phyloP scores from a whole-genome alignment of 192 early-diverging fungal genomes.

The Backusella westeae region DNA sequence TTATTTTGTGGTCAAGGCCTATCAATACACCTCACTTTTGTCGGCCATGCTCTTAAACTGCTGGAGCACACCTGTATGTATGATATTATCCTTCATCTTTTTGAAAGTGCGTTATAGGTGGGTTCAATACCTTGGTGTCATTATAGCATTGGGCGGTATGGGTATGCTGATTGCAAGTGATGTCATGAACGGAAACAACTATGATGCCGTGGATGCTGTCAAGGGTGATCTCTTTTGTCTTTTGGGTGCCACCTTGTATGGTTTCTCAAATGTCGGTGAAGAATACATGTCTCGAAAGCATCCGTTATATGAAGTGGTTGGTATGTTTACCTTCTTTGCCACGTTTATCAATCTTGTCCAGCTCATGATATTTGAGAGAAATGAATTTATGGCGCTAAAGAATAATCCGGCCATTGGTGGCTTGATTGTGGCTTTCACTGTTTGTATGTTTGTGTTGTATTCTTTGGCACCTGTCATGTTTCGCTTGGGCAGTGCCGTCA shows the following conservation, averaged over 20 bases:
- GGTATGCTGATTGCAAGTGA: constrained; percentile 67
- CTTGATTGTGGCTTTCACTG: constrained; percentile 60
- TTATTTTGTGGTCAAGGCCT: constrained; percentile 79
- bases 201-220: constrained; percentile 49
- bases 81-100: constrained; percentile 65
- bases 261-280: constrained; percentile 67
- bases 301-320: constrained; percentile 75
- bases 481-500: constrained; percentile 65
- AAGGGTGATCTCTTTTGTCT: constrained; percentile 76
- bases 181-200: constrained; percentile 58
- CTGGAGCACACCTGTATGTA: constrained; percentile 75
- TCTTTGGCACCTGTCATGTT: constrained; percentile 70
- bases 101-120: constrained; percentile 61
- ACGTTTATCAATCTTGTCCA: constrained; percentile 74
- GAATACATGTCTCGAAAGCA: constrained; percentile 71
- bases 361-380: constrained; percentile 64
- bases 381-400: constrained; percentile 39
- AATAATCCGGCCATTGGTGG: constrained; percentile 40
- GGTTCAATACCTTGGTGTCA: constrained; percentile 67
- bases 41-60: constrained; percentile 78
- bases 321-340: constrained; percentile 70
- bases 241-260: constrained; percentile 72
- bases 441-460: constrained; percentile 72
- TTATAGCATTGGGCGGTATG: constrained; percentile 68
- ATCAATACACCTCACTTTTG: constrained; percentile 69